Conservation (phyloP, 2,329 filamentous ascomycete species). For the Aspergillus novoparasiticus region DNA sequence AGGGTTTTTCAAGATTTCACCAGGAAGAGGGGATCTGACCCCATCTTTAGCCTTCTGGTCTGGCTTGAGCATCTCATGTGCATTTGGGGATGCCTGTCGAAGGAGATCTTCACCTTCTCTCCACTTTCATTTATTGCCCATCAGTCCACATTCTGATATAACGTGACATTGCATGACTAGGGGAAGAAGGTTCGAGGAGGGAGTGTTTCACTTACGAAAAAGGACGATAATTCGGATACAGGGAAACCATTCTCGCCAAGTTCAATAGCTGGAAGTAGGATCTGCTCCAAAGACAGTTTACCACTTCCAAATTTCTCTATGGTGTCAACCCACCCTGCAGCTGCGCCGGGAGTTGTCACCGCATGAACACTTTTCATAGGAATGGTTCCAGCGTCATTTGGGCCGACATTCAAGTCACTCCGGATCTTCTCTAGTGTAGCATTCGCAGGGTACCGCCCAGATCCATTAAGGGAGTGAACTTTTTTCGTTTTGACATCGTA, state of each 20-base stretch:
- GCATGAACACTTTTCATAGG: constrained; percentile 77
- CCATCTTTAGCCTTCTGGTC: constrained; percentile 70
- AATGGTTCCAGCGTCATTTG: constrained; percentile 62
- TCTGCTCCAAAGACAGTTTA: constrained; percentile 73
- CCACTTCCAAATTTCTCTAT: constrained; percentile 88
- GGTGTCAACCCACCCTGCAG: constrained; percentile 91
- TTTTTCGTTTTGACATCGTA: constrained; percentile 82
- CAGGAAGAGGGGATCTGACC: constrained; percentile 71
- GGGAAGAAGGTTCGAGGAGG: too few relatives aligned
- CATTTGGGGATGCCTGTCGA: constrained; percentile 78
- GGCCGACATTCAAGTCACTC: constrained; percentile 66
- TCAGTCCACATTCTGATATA: background rate
- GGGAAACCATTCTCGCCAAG: constrained; percentile 88
- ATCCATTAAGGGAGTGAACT: constrained; percentile 87
- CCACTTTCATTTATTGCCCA: constrained; percentile 62
- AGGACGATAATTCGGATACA: constrained; percentile 76
- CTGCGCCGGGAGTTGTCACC: constrained; percentile 84
- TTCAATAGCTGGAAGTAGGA: constrained; percentile 80
- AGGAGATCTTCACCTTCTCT: constrained; percentile 63
- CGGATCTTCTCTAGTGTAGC: constrained; percentile 71
- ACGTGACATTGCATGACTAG: background rate
- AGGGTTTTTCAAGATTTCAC: constrained; percentile 88
- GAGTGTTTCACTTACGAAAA: constrained; percentile 57
- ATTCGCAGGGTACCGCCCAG: constrained; percentile 75
- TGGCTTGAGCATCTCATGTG: constrained; percentile 80